These are phyloP conservation scores for Patellaria atrata DNA, from an alignment of 495 filamentous ascomycete genomes.

Conservation along the genomic window DNA sequence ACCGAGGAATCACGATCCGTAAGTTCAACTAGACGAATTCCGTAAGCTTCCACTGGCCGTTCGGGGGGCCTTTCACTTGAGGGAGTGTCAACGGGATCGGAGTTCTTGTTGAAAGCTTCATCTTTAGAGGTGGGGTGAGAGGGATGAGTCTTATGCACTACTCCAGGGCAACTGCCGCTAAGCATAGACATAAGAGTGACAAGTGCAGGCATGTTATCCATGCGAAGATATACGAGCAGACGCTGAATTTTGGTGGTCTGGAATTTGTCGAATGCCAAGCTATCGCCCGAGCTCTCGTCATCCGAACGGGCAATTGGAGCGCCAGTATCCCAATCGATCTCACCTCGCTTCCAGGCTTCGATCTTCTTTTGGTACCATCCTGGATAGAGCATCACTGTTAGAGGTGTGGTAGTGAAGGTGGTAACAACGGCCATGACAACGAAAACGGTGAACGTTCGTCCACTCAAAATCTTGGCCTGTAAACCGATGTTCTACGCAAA, in stretches of 20 bases:
- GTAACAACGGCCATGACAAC: constrained; percentile 96
- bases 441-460: constrained; percentile 89
- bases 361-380: constrained; percentile 84
- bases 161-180: constrained; percentile 29
- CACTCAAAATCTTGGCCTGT: constrained; percentile 77
- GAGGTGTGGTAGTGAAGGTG: constrained; percentile 79
- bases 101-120: constrained; percentile 1
- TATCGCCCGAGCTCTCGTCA: constrained; percentile 24
- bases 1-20: constrained; percentile 89
- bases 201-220: constrained; percentile 77
- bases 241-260: constrained; percentile 29
- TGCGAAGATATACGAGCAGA: constrained; percentile 59
- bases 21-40: constrained; percentile 71
- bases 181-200: constrained; percentile 76
- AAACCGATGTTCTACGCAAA: constrained; percentile 72
- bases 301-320: constrained; percentile 36
- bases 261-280: constrained; percentile 26
- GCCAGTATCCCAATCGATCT: constrained; percentile 81
- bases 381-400: constrained; percentile 68
- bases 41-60: constrained; percentile 63
- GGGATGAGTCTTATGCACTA: constrained; percentile 16
- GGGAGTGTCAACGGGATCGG: background rate
- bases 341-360: constrained; percentile 76
- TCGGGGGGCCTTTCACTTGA: constrained; percentile 21
- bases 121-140: constrained; percentile 11